Base-by-base conservation (phyloP, 169 alveolate species). In the Eimeria acervulina region DNA sequence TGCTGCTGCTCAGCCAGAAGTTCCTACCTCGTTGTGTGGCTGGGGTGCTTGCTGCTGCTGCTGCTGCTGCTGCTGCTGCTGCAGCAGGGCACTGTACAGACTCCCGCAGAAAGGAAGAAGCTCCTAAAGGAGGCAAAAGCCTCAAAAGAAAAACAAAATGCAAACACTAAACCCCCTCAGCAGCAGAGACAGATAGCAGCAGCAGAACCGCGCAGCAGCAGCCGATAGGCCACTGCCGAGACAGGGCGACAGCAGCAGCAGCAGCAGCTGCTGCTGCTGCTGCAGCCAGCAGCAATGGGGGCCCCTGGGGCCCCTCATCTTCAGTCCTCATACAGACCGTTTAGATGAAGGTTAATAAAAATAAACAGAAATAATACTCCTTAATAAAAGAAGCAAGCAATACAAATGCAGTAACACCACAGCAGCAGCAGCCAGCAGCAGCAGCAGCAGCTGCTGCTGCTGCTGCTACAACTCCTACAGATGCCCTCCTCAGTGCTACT, bases 61-160 rank as follows among this genome's bases (percentile, higher is more conserved):
- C 74, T 63, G 74, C 74, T 63, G 72, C 72, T 61, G 74, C 74
- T 63, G 74, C 74, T 63, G 74, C 74, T 63, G 74, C 74, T 63
- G 74, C 74, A 26, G 74, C 74, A 26, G 74, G 21, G 38, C 74
- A n/a, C 74, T 63, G 74, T 63, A 63, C 74, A 63, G 74, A 63
- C 74, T 63, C 74, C 38, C 33, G 5, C 12, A 63, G 33, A 7
- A 26, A 15, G 38, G 38, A n/a, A 15, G 38, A 63, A 63, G 38
- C 74, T 21, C 38, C 38, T 63, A 63, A 63, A 6, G 33, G 33
- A 63, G 38, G 38, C 38, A 63, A 26, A 63, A 6, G 17, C 38
- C 33, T 63, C 33, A 63, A 63, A 63, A 63, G 38, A 63, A 63
- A 63, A 26, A 63, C 74, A 63, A 63, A 63, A n/a, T 63, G 38